A percentile compares a stretch with the other conserved stretches of the same genome.
phyloP scores from a whole-genome alignment of 2,329 filamentous ascomycete genomes.

The Pleomassaria siparia region DNA sequence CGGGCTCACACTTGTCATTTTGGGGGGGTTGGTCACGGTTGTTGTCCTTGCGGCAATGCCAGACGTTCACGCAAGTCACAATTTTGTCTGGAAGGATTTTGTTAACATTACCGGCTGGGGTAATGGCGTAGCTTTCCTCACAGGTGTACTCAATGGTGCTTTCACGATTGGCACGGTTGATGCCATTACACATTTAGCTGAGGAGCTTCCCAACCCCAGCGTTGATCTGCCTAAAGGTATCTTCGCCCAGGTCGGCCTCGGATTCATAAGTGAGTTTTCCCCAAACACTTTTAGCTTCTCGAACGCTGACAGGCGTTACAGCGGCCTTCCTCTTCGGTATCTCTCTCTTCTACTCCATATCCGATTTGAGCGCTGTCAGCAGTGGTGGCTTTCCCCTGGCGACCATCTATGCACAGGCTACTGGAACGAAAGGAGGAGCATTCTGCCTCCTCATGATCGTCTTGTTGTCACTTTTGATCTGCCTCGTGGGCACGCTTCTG shows the following conservation, averaged over 20 bases:
- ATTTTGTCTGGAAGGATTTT: conserved; percentile 47
- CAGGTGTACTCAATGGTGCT: conserved; percentile 68
- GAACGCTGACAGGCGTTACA: neutral
- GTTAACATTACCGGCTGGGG: conserved; percentile 45
- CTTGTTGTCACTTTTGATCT: conserved; percentile 53
- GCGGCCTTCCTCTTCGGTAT: conserved; percentile 29
- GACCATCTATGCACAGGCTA: conserved; percentile 59
- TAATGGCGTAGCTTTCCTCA: conserved; percentile 61
- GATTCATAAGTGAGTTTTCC: conserved; percentile 19
- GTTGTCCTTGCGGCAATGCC: conserved; percentile 57
- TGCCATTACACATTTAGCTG: conserved; percentile 57
- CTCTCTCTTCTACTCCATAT: conserved; percentile 52
- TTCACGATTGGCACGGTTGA: conserved; percentile 66
- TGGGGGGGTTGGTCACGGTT: conserved; percentile 56
- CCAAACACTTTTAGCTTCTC: neutral
- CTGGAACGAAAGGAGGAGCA: conserved; percentile 34
- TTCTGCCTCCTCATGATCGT: conserved; percentile 48
- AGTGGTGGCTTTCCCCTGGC: conserved; percentile 59
- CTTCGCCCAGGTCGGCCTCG: conserved; percentile 24
- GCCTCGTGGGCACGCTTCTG: conserved; percentile 56
- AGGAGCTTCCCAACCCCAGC: conserved; percentile 41
- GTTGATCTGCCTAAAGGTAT: conserved; percentile 35
- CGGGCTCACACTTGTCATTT: conserved; percentile 54
- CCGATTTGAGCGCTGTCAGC: conserved; percentile 44
- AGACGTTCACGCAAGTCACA: conserved; percentile 35